Evolutionary conservation across 805 yeast genomes (phyloP).

Genomic region (Kazachstania psychrophila): DNA sequence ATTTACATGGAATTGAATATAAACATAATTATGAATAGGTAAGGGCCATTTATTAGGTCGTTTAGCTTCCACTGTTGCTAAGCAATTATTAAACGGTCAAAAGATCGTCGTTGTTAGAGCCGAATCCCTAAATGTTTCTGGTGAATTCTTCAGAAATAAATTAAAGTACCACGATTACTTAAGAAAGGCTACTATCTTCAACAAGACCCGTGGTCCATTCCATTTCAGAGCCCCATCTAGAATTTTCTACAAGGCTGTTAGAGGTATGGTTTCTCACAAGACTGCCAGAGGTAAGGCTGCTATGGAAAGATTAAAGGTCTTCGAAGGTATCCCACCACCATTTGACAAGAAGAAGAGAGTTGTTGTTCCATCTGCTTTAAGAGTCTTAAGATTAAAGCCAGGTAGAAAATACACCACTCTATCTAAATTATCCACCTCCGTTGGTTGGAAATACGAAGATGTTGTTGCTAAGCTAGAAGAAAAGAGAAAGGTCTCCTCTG

Average conservation of each 20-base stretch:
- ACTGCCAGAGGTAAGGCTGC: slow-evolving; percentile 99
- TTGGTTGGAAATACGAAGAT: slow-evolving; percentile 99
- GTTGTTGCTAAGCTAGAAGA: slow-evolving; percentile 96
- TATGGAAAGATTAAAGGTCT: slow-evolving; percentile 97
- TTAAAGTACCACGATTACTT: slow-evolving; percentile 99
- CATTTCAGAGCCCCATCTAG: slow-evolving; percentile 99
- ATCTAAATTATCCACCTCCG: slow-evolving; percentile 91
- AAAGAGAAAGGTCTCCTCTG: slow-evolving; percentile 97
- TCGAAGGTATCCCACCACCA: slow-evolving; percentile 99
- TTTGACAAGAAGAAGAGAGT: slow-evolving; percentile 99
- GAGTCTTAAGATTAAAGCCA: slow-evolving; percentile 97
- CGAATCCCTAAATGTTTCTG: slow-evolving; percentile 97
- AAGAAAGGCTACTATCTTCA: slow-evolving; percentile 98
- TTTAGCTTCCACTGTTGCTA: slow-evolving; percentile 97
- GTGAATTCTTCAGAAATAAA: slow-evolving; percentile 99
- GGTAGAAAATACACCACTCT: slow-evolving; percentile 99
- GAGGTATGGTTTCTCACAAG: slow-evolving; percentile 99
- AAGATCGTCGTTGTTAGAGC: slow-evolving; percentile 95
- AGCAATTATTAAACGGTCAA: slow-evolving; percentile 97
- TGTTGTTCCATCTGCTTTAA: slow-evolving; percentile 98
- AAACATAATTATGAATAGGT: slow-evolving; percentile 34
- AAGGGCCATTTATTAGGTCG: slow-evolving; percentile 99
- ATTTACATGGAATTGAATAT: background rate
- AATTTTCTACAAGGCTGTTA: slow-evolving; percentile 98
- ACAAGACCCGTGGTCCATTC: slow-evolving; percentile 99